Evolutionary conservation across 2,329 filamentous ascomycete genomes (phyloP), one percentile per base, ranked within the genome.

Genomic region (Incumbomyces delicatus): DNA sequence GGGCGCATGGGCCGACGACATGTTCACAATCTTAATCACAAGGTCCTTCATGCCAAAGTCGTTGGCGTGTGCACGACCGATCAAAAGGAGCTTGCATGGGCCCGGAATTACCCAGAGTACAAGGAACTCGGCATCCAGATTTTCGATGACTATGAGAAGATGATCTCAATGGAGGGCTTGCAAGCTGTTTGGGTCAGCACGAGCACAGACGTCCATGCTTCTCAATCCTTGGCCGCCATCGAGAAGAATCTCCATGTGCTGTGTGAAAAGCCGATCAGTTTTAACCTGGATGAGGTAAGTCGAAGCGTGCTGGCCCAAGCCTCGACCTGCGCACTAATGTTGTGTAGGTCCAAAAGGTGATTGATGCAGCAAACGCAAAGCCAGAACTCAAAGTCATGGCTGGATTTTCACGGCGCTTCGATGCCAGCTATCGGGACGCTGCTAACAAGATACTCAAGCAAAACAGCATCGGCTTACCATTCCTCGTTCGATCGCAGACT

Each of bases 301-400:
- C 6, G 81, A 27, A 27, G 8, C 4, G 8, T 8, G 5, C 4
- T 27, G 5, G 5, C 22, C 22, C 8, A 27, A 27, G 4, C 41
- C 13, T 17, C n/a, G n/a, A 35, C 41, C n/a, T 27, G 29, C 30
- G 20, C 29, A 32, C 13, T 39, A n/a, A 35, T 68, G 44, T 50
- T 80, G 76, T 77, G 73, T 8, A 27, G 22, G 22, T 27, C 45
- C 72, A 79, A 66, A 65, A 70, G 18, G 78, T 83, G 37, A 67
- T 82, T 50, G 69, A 75, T 43, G 75, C 74, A 11, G 39, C 44
- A 36, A 45, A 47, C 18, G 43, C 36, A 50, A 71, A 74, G 41
- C 77, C 78, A 1, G 59, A 80, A 44, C 68, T 79, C n/a, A 83
- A 83, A 61, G 77, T 83, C 42, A 75, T 83, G 70, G 80, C 76